Base-by-base conservation (phyloP, 805 yeast genomes). In the Yarrowia phangngaensis region DNA sequence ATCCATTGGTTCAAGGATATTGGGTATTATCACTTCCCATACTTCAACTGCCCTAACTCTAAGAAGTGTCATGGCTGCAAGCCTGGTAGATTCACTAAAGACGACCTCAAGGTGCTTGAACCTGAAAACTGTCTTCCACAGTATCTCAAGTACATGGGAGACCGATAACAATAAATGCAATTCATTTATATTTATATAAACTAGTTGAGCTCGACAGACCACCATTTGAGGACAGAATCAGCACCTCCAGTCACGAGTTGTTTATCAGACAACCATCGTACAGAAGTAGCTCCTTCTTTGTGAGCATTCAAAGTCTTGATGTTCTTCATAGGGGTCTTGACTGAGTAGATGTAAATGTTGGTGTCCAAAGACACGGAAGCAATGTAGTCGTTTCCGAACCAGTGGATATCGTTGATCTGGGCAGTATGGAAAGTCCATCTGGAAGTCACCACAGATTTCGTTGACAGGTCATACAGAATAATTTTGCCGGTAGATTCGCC, bases 401-500 rank as follows among this genome's bases (percentile, higher is more conserved):
- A 92, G 17, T 78, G 65, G 38, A 92, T 84, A 22, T 80, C 75
- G 52, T 78, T 79, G 54, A 92, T 82, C 50, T 76, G 79, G 51
- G 95, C 82, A 2, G 89, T 84, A 63, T 92, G 97, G 79, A 86
- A 90, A 0, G 95, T 82, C 99, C 99, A 92, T 62, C 97, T 77
- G 0, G 94, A 78, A 2, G 97, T 87, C 14, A 64, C 58, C 6
- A 85, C 67, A 3, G 73, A 56, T 43, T 70, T 75, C 29, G 78
- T 79, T 2, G 62, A 63, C 6, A 79, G 62, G 54, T 78, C 73
- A 65, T 78, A 87, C 27, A 89, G 70, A n/a, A 81, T 66, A 55
- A 88, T 86, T 64, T 90, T 92, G 24, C 98, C 98, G 47, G 82
- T 71, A 4, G 73, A 72, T 59, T 89, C 97, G 46, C 96, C 97